phyloP scores from a whole-genome alignment of 2,329 filamentous ascomycete species.

The Botrytis hyacinthi region DNA sequence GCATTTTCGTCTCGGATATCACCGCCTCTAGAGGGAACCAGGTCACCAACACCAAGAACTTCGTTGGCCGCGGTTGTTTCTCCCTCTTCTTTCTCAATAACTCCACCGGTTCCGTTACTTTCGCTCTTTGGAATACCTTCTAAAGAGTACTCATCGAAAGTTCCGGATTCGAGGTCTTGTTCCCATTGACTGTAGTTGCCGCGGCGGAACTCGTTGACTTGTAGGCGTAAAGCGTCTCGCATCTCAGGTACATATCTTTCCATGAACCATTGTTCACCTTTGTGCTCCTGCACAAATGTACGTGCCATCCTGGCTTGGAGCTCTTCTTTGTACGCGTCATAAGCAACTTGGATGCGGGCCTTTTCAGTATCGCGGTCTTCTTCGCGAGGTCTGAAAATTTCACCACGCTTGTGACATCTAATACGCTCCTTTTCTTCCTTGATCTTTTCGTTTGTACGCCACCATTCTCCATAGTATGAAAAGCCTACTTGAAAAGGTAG shows the following conservation, averaged over 20 bases:
- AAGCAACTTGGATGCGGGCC: constrained; percentile 69
- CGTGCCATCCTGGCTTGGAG: constrained; percentile 78
- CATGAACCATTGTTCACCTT: constrained; percentile 96
- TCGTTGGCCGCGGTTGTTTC: constrained; percentile 90
- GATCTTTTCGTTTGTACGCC: constrained; percentile 76
- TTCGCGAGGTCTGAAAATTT: constrained; percentile 62
- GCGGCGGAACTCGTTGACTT: constrained; percentile 77
- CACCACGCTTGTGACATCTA: constrained; percentile 66
- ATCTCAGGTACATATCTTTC: constrained; percentile 89
- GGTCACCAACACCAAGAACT: constrained; percentile 85
- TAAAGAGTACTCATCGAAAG: constrained; percentile 91
- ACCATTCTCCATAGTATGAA: constrained; percentile 85
- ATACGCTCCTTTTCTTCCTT: constrained; percentile 76
- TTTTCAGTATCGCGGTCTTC: constrained; percentile 80
- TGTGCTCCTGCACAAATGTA: constrained; percentile 86
- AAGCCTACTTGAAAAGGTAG: constrained; percentile 80
- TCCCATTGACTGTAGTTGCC: constrained; percentile 84
- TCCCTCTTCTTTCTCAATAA: constrained; percentile 92
- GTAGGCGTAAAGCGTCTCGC: constrained; percentile 68
- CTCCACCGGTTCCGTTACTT: constrained; percentile 78
- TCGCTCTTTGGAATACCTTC: constrained; percentile 94
- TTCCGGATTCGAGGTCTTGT: constrained; percentile 76
- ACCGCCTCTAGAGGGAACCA: constrained; percentile 78
- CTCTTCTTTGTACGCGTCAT: constrained; percentile 66
- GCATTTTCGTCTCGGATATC: constrained; percentile 88